Base-by-base conservation (phyloP, 306 rosid genomes). In the Gastrolobium bilobum region DNA sequence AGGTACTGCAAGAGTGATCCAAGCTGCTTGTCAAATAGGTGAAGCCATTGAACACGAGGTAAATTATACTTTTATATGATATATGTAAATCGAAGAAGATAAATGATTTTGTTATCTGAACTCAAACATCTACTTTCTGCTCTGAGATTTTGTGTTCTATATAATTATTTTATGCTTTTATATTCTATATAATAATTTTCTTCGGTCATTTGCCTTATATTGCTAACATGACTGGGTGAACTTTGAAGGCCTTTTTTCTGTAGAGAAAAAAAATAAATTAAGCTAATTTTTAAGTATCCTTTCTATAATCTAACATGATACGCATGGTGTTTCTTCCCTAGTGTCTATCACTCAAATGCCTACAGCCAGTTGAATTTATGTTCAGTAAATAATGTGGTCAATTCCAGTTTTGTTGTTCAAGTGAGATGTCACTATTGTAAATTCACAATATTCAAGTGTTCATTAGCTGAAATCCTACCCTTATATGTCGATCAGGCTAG, bases 31-130 rank as follows among this genome's bases (percentile, higher is more conserved):
- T 63, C 91, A 88, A 42, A 86, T 93, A n/a, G 99, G 99, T 6
- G 99, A 95, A 90, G 94, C 98, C 15, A 53, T 93, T 67, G 98
- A 95, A 76, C 82, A 95, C 0, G 99, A 95, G 99, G 99, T 92
- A 53, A 43, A 81, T 61, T 29, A 8, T 78, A 8, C 35, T 40
- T 77, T 39, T 64, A 60, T 77, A 52, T 63, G 5, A 44, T 33
- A 15, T 2, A 38, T 39, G 46, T 65, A 31, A 34, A 68, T 42
- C 40, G 38, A 4, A 72, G 6, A 14, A 31, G 43, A 5, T 52
- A 2, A 8, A 46, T 59, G 7, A 0, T 6, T 76, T 20, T 10
- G 43, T 61, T 42, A 40, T 37, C 39, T 58, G 61, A 33, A 54
- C 31, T n/a, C 51, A 26, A 26, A 26, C 39, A 61, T 60, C 34